Percentiles rank a stretch among this genome's conserved stretches.
Evolutionary conservation across 2,329 filamentous ascomycete genomes (phyloP).

Genomic region (Apiospora marii): DNA sequence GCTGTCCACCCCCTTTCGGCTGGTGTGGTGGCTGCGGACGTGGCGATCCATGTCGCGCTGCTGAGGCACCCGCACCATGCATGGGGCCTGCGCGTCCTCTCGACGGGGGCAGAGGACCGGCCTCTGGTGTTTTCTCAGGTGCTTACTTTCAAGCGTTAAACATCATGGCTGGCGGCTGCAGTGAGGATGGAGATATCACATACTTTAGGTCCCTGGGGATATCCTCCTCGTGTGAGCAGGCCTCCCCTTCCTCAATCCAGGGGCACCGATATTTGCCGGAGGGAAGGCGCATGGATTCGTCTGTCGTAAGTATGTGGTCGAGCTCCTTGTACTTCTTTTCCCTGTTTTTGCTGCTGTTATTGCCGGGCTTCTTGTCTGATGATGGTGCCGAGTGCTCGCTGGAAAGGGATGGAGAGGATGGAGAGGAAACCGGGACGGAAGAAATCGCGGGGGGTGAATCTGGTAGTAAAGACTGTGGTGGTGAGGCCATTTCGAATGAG

Average conservation of each 20-base stretch:
- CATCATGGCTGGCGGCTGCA: not conserved
- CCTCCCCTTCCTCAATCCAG: not conserved
- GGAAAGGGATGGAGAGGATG: not conserved
- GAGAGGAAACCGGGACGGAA: not conserved
- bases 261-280: not conserved
- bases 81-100: not conserved
- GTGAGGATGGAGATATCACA: not conserved
- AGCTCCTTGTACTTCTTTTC: not conserved
- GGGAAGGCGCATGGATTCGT: not conserved
- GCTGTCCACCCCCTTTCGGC: not conserved
- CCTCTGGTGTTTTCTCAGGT: not conserved
- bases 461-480: not conserved
- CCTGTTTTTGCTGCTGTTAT: not conserved
- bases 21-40: not conserved
- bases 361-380: not conserved
- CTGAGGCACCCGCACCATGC: not conserved
- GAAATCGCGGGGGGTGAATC: not conserved
- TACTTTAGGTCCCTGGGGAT: conserved; percentile 4
- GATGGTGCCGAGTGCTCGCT: not conserved
- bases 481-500: not conserved
- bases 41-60: conserved; percentile 25
- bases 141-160: not conserved
- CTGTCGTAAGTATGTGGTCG: too few relatives aligned
- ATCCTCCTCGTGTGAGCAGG: not conserved
- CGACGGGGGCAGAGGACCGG: not conserved